Evolutionary conservation across 2,329 filamentous ascomycete species (phyloP), one percentile per base, ranked within the genome.

Genomic region (Microsporum ferrugineum): DNA sequence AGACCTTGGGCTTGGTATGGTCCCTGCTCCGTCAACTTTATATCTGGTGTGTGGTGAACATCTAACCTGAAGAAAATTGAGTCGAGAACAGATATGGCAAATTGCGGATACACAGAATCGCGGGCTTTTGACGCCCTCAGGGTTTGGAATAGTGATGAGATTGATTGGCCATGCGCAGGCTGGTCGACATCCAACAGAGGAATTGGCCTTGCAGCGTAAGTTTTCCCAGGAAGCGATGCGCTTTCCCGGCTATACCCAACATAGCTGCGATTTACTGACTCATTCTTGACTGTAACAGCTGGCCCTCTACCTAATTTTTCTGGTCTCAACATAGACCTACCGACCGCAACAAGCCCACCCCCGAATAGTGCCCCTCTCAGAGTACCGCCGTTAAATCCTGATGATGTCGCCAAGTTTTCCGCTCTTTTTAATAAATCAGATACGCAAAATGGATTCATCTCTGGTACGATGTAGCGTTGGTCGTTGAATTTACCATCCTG

Each of bases 41-140:
- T 23, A 23, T 23, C 17, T 23, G 17, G 17, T 23, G 17, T 23
- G 17, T 23, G 17, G 1, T 23, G 17, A 23, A 23, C 17, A 23
- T 23, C 17, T 23, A 23, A 23, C 17, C 17, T 23, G 17, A 23
- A 23, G 17, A 23, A 23, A 23, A 23, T 23, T 58, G 43, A 58
- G 27, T n/a, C 5, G 7, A 31, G 33, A 65, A 62, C 75, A 96
- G 88, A 97, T 99, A 81, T 99, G 94, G 94, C 92, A 97, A 77
- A 94, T 99, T 73, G 92, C 94, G 67, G 94, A 99, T 78, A 91
- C 84, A 66, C 92, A 97, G 78, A 99, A 99, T 78, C 85, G 91
- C 66, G 94, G 94, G 59, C 88, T 97, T 67, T 80, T 99, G 67
- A 96, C 91, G 38, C 91, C 91, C 23, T 84, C 91, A 47, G 94